Conservation (phyloP, 2,329 filamentous ascomycete genomes). For the Penicillium sp. region DNA sequence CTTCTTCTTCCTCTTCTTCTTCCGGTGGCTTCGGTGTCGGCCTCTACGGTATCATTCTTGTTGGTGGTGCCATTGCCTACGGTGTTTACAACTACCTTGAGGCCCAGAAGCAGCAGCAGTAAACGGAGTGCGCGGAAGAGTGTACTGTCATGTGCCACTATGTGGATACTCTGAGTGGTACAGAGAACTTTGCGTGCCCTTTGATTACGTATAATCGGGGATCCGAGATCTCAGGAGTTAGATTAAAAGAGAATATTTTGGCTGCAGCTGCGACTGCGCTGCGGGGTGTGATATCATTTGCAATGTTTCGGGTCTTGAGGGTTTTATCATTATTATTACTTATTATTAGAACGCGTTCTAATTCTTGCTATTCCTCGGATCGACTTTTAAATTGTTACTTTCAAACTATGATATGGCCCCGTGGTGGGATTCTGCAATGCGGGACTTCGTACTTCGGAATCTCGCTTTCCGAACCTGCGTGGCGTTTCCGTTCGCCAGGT, state of each 20-base stretch:
- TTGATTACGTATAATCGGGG: background rate
- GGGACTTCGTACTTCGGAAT: background rate
- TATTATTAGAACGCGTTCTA: background rate
- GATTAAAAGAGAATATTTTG: constrained; percentile 1
- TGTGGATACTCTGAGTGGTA: background rate
- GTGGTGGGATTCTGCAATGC: background rate
- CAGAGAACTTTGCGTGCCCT: background rate
- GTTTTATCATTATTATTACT: background rate
- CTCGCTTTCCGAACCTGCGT: background rate
- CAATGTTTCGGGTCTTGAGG: background rate
- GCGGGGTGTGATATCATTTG: background rate
- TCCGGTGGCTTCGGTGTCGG: constrained; percentile 65
- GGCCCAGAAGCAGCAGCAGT: constrained; percentile 33
- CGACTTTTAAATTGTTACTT: background rate
- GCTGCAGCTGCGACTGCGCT: background rate
- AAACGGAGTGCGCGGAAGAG: constrained; percentile 5
- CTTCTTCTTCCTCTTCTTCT: constrained; percentile 32
- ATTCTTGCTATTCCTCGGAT: background rate
- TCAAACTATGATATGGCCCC: background rate
- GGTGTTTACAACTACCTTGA: constrained; percentile 84
- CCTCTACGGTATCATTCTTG: constrained; percentile 76
- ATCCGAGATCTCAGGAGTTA: background rate
- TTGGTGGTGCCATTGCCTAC: constrained; percentile 77
- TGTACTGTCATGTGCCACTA: background rate
- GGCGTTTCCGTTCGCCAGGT: background rate